Conservation (phyloP, 2,329 filamentous ascomycete genomes). For the Seiridium unicorne region DNA sequence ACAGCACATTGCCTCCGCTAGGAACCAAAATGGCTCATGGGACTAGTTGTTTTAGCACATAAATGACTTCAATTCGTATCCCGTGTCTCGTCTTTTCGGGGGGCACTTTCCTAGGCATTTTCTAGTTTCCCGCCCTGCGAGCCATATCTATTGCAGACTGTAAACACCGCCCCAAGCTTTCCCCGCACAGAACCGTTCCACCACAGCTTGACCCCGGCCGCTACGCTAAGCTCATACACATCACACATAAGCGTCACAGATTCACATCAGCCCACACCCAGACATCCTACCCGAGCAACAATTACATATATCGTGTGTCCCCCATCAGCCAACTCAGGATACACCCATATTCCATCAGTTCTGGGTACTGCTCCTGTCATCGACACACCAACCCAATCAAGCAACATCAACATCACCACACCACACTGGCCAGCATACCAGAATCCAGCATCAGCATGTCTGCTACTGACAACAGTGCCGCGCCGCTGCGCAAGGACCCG, state of each 20-base stretch:
- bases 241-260: neutral
- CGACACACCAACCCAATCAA: no score
- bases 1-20: neutral
- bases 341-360: no score
- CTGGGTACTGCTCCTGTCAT: no score
- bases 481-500: slow-evolving; percentile 17
- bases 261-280: slow-evolving; percentile 4
- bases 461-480: neutral
- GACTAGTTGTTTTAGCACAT: neutral
- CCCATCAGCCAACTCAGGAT: neutral
- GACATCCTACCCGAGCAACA: neutral
- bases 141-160: neutral
- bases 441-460: neutral
- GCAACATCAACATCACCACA: no score
- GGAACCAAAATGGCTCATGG: no score
- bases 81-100: neutral
- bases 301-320: slow-evolving; percentile 4
- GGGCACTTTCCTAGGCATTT: neutral
- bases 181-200: neutral
- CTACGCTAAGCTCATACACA: neutral
- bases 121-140: neutral
- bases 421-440: neutral
- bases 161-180: slow-evolving; percentile 1
- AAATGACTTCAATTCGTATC: neutral
- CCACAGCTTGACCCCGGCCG: neutral